Evolutionary conservation across 2,329 filamentous ascomycete genomes (phyloP).

Genomic region (Fusarium citri): DNA sequence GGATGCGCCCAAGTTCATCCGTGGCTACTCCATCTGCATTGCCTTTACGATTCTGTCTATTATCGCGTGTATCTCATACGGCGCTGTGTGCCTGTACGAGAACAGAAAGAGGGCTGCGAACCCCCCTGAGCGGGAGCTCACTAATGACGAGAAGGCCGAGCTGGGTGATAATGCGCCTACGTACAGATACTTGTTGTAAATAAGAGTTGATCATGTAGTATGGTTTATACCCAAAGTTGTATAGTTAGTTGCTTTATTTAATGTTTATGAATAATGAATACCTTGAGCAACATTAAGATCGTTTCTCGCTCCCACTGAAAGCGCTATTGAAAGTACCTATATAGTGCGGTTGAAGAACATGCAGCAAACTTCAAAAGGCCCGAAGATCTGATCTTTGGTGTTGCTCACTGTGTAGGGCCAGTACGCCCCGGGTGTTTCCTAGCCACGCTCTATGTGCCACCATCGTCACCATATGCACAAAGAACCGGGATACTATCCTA

Average conservation of each 20-base stretch:
- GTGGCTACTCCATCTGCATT: slow-evolving; percentile 82
- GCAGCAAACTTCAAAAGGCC: neutral
- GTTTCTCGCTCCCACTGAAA: neutral
- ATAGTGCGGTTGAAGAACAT: no score
- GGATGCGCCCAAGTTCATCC: slow-evolving; percentile 76
- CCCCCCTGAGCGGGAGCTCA: slow-evolving; percentile 58
- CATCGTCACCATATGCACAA: neutral
- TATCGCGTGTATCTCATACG: slow-evolving; percentile 70
- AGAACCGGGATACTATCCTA: no score
- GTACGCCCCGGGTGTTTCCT: neutral
- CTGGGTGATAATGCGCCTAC: slow-evolving; percentile 70
- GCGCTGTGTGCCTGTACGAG: slow-evolving; percentile 65
- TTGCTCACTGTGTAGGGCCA: neutral
- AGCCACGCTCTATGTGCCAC: neutral
- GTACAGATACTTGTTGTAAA: slow-evolving; percentile 68
- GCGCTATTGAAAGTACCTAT: neutral
- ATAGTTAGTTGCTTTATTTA: slow-evolving; percentile 3
- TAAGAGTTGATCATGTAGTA: neutral
- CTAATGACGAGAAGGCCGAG: slow-evolving; percentile 71
- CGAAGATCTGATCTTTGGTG: neutral
- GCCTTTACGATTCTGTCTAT: slow-evolving; percentile 77
- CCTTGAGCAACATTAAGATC: neutral
- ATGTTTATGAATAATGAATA: slow-evolving; percentile 27
- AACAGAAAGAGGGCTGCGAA: slow-evolving; percentile 69
- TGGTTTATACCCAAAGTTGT: slow-evolving; percentile 7